Conservation (phyloP, 108 stramenopile genomes). For the Seminavis robusta region DNA sequence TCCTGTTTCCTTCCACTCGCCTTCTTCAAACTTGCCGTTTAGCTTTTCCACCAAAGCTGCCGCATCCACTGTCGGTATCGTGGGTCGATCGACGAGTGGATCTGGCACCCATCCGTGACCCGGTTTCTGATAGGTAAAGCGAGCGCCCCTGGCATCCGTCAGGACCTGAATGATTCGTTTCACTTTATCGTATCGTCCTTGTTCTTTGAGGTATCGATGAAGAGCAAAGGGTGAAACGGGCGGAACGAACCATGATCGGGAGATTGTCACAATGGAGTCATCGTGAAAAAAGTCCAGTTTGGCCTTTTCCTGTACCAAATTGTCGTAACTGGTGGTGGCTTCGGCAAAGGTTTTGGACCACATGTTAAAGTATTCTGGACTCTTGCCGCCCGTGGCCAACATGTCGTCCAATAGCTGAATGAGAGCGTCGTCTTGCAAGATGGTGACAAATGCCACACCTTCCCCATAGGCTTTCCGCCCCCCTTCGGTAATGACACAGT, state of each 20-base stretch:
- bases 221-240: conserved; percentile 5
- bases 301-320: neutral
- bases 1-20: too few species aligned
- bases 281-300: neutral
- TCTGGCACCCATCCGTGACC: conserved; percentile 15
- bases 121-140: conserved; percentile 10
- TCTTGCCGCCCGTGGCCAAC: neutral
- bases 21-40: too few species aligned
- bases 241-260: too few species aligned
- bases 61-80: too few species aligned
- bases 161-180: conserved; percentile 2
- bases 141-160: too few species aligned
- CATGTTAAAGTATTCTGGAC: neutral
- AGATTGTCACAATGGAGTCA: neutral
- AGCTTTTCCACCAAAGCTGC: too few species aligned
- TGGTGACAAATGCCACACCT: conserved; percentile 9
- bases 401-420: conserved; percentile 9
- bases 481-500: neutral
- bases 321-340: conserved; percentile 3
- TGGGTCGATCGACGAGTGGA: neutral
- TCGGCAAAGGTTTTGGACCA: conserved; percentile 1
- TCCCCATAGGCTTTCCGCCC: neutral
- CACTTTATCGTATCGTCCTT: neutral
- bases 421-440: neutral
- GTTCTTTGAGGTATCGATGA: conserved; percentile 3